Base-by-base conservation (phyloP, 768 basidiomycete genomes). In the Tulasnella sp. region DNA sequence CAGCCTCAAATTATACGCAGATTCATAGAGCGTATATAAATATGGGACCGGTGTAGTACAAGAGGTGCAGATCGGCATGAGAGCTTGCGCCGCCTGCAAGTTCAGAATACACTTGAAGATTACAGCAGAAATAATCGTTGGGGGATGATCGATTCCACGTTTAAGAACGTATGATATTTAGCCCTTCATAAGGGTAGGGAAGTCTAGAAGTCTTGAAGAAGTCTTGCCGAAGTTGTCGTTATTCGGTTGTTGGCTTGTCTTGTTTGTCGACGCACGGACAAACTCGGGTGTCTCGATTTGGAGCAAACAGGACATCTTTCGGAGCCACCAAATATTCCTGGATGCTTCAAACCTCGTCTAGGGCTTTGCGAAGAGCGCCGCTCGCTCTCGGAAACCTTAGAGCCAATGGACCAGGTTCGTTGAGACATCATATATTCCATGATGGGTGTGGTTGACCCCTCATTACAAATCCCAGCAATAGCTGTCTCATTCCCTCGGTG, bases 11-110 rank as follows among this genome's bases (percentile, higher is more conserved):
- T 95, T 95, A 82, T 92, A 86, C 10, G 88, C 89, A 5, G 93
- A 91, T 81, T 92, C 87, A 83, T 96, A 95, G 77, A 93, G 88
- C 0, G 93, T 95, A 84, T 95, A 95, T 23, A 95, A 88, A 81
- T 90, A 89, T 0, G 88, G 86, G 18, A 89, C 86, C n/a, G 88
- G 86, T 23, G 84, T 85, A 0, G 92, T 90, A 82, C 94, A 96
- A 69, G 86, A 89, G 37, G 90, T 93, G 85, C 94, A 96, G 80
- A 95, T 89, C 23, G 93, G 91, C 93, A 94, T 94, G 20, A 39
- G 15, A 67, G 61, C 7, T 67, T 67, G 61, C 5, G 61, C 3
- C 7, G 13, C 4, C 29, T 29, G 3, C 16, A 10, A 16, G 13
- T 23, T 15, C 26, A 35, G 7, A 35, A 26, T 13, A 35, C 15